Evolutionary conservation across 2,329 filamentous ascomycete genomes (phyloP), one percentile per base, ranked within the genome.

Genomic region (Torrubiella hemipterigena): DNA sequence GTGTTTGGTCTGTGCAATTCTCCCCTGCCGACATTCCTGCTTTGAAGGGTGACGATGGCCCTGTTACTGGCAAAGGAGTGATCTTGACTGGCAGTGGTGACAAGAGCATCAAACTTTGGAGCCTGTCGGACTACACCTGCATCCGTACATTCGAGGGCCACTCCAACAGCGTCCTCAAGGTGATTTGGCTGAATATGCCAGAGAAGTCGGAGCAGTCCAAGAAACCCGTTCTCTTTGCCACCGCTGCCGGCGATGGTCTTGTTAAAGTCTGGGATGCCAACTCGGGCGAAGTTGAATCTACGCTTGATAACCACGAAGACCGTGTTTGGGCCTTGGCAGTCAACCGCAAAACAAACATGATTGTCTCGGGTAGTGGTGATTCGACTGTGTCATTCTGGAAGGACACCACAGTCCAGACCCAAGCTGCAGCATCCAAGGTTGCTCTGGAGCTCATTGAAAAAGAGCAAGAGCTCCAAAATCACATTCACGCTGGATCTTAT

Each of bases 51-150:
- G 75, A 86, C 18, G 74, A 77, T 42, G 77, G 81, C 2, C 68
- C 76, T 4, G 73, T 81, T 9, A 81, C 81, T 30, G 79, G 74
- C 33, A 84, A 84, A 50, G 89, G 89, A 3, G 68, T 94, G 27
- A 65, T 94, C 10, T 69, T 93, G 17, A 96, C 91, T 1, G 91
- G 86, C 21, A 93, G 84, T 44, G 91, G 89, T 48, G 91, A 98
- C 56, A 95, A 95, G 59, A 96, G 85, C 0, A 73, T 96, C 47
- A 93, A 93, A 54, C 69, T 98, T 8, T 98, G 93, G 93, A 95
- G 74, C 51, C 63, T 98, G 38, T 71, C 79, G 3, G 87, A 94
- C 55, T 98, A 95, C 57, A 84, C 77, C 42, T 98, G 91, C 55
- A 63, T 98, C 27, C 69, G 89, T 35, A 96, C 91, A 0, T 91